Evolutionary conservation across 768 basidiomycete species (phyloP).

Genomic region (Stropharia rugosoannulata): DNA sequence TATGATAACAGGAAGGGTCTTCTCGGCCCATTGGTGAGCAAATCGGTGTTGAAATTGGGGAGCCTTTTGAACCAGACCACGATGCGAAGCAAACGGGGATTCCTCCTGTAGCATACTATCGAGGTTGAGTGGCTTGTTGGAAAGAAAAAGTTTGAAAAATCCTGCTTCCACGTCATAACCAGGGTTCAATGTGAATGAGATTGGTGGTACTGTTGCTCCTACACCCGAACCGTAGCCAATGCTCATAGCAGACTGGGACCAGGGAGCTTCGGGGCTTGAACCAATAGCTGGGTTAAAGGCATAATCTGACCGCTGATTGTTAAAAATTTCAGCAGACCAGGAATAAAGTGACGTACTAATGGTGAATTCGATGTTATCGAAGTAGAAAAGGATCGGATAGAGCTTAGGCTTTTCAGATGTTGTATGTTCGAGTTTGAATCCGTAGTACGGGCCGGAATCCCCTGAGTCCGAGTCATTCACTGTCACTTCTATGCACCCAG

Average conservation of each 20-base stretch:
- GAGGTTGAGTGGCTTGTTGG: background rate
- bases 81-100: background rate
- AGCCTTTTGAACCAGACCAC: background rate
- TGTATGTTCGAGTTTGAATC: background rate
- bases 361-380: background rate
- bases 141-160: slow-evolving; percentile 2
- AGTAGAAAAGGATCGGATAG: background rate
- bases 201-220: background rate
- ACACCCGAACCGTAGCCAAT: background rate
- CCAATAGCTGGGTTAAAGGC: background rate
- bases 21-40: background rate
- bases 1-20: no score
- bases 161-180: background rate
- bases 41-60: background rate
- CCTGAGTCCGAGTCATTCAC: no score
- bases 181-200: background rate
- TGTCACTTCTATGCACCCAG: no score
- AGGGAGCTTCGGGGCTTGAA: background rate
- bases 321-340: background rate
- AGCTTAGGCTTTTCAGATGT: background rate
- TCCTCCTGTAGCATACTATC: background rate
- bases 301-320: background rate
- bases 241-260: background rate
- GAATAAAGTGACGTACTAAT: background rate
- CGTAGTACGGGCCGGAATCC: background rate